A percentile compares a stretch with the other conserved stretches of the same genome.
phyloP scores from a whole-genome alignment of 495 filamentous ascomycete species.

The Aspergillus leporis region DNA sequence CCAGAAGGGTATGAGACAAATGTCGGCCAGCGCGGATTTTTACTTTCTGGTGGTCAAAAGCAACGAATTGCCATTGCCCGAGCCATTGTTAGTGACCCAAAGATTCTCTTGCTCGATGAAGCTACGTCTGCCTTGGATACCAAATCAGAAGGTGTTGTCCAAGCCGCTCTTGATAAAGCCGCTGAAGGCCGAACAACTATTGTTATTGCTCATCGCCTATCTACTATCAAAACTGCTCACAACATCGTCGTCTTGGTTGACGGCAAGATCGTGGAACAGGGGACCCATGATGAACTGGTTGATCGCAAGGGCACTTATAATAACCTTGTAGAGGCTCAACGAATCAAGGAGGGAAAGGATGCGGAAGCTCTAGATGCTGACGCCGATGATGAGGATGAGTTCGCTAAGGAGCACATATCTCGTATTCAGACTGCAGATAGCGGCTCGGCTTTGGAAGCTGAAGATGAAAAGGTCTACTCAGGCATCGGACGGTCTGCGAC shows the following conservation, averaged over 20 bases:
- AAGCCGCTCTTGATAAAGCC: slow-evolving; percentile 86
- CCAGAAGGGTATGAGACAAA: slow-evolving; percentile 92
- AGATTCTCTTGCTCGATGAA: slow-evolving; percentile 92
- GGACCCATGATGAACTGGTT: slow-evolving; percentile 73
- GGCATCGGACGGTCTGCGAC: slow-evolving; percentile 51
- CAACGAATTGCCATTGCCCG: slow-evolving; percentile 89
- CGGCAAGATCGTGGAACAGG: slow-evolving; percentile 87
- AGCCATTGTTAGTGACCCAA: slow-evolving; percentile 91
- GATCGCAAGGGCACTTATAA: slow-evolving; percentile 63
- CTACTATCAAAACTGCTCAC: slow-evolving; percentile 89
- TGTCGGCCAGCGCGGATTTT: slow-evolving; percentile 91
- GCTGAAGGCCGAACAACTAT: slow-evolving; percentile 92
- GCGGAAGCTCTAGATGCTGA: slow-evolving; percentile 40
- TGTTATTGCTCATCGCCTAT: slow-evolving; percentile 91
- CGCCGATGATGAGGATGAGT: slow-evolving; percentile 31
- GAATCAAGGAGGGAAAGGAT: slow-evolving; percentile 68
- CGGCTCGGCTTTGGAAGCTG: slow-evolving; percentile 21
- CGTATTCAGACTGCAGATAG: slow-evolving; percentile 36
- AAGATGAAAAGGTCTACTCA: slow-evolving; percentile 28
- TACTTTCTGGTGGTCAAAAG: slow-evolving; percentile 93
- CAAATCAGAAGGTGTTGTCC: slow-evolving; percentile 91
- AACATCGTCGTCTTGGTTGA: slow-evolving; percentile 93
- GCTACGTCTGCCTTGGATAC: slow-evolving; percentile 95
- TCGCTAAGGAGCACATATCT: slow-evolving; percentile 27
- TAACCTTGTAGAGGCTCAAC: slow-evolving; percentile 77